These are phyloP conservation scores for Arthrinium phaeospermum DNA, from an alignment of 2,329 filamentous ascomycete species.

Conservation along the genomic window DNA sequence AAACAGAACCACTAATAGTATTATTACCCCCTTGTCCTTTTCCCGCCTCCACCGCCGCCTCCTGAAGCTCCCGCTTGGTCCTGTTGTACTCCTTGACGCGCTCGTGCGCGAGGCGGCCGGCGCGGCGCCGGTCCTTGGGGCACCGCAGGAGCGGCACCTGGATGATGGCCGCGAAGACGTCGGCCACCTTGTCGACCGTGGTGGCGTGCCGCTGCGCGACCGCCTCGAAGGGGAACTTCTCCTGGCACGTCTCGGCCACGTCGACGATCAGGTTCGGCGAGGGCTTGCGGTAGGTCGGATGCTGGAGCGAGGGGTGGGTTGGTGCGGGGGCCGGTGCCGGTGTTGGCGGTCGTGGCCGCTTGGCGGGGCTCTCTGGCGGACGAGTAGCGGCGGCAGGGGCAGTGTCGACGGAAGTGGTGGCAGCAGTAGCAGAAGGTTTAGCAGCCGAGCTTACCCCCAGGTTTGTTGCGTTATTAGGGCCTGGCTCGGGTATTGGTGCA, in stretches of 20 bases:
- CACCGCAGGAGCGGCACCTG: slow-evolving; percentile 54
- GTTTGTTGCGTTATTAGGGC: neutral
- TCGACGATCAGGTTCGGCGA: slow-evolving; percentile 50
- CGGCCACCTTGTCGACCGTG: slow-evolving; percentile 49
- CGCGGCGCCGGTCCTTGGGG: slow-evolving; percentile 48
- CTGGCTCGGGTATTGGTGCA: neutral
- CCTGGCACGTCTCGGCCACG: slow-evolving; percentile 54
- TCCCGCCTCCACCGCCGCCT: slow-evolving; percentile 11
- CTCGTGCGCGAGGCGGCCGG: slow-evolving; percentile 47
- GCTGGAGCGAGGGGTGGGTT: slow-evolving; percentile 33
- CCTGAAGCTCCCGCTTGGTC: slow-evolving; percentile 44
- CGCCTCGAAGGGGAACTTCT: slow-evolving; percentile 51
- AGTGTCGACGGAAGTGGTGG: neutral
- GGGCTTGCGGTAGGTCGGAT: slow-evolving; percentile 42
- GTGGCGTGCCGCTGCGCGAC: slow-evolving; percentile 52
- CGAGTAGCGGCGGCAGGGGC: neutral
- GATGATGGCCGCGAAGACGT: slow-evolving; percentile 54
- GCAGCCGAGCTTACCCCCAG: neutral
- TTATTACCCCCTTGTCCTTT: neutral
- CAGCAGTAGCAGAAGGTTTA: neutral
- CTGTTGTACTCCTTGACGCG: slow-evolving; percentile 50
- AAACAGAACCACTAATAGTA: slow-evolving; percentile 22
- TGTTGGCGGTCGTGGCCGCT: neutral
- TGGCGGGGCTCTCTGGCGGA: neutral
- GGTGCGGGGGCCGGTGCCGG: neutral